Base-by-base conservation (phyloP, 768 basidiomycete species). In the Nidularia sp. region DNA sequence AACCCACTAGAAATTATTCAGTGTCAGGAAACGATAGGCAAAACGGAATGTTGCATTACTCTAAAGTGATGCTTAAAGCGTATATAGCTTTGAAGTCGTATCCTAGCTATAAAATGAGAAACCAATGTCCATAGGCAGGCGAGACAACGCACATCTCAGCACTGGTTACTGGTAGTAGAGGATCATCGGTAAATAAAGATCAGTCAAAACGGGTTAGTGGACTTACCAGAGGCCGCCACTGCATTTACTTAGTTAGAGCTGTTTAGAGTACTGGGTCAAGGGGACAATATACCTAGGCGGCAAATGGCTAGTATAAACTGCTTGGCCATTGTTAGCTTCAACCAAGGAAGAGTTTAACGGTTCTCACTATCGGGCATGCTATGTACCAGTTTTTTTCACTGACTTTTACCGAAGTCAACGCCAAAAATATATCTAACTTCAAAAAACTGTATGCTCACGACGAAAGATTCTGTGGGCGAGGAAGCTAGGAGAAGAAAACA, bases 1-100 rank as follows among this genome's bases (percentile, higher is more conserved):
- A n/a, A 76, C 45, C 73, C 74, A 76, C 75, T 76, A 49, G 33
- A 36, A 15, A 33, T 25, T 9, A 43, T 43, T 7, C 15, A 13
- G 31, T 15, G 43, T 6, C 18, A 36, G n/a, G 34, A 18, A 39
- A n/a, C 34, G 3, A 6, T 15, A 47, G 34, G 22, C 8, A 29
- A 31, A 3, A 45, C n/a, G 5, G 34, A 41, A 31, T 9, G 15
- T 9, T 10, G 49, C 29, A 60, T 9, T 53, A 67, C 63, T 8
- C 36, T 39, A n/a, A 39, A 39, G n/a, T 39, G 36, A 8, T 39
- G 9, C n/a, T 39, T 39, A n/a, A 39, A 39, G 8, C 8, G 36
- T 8, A 39, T 39, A 39, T 9, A 39, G n/a, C 36, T 39, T 9
- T 39, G 36, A 9, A 39, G n/a, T 39, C n/a, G 8, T 39, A 39